Percentiles rank a stretch among this genome's conserved stretches.
Evolutionary conservation across 371 early-diverging fungal species (phyloP).

Genomic region (Rhizopus sp.): DNA sequence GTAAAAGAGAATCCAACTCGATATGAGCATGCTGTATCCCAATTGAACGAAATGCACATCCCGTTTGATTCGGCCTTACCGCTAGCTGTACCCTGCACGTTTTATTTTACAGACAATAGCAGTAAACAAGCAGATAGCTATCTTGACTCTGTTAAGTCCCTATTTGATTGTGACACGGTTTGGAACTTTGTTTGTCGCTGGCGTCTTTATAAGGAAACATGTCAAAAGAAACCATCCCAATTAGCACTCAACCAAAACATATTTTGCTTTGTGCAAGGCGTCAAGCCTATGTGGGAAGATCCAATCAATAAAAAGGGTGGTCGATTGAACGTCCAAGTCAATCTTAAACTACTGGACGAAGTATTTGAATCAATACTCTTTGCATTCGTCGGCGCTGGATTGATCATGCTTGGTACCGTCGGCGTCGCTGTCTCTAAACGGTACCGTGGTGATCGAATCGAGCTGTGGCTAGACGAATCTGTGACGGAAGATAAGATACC

Average conservation of each 20-base stretch:
- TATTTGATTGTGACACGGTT: constrained; percentile 55
- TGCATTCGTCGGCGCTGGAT: constrained; percentile 54
- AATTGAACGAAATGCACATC: constrained; percentile 26
- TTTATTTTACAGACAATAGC: constrained; percentile 56
- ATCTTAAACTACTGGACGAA: constrained; percentile 32
- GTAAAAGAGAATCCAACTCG: constrained; percentile 37
- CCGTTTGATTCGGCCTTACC: constrained; percentile 22
- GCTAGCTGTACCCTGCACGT: constrained; percentile 23
- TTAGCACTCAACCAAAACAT: constrained; percentile 53
- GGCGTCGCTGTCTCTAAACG: constrained; percentile 49
- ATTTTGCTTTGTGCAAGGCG: constrained; percentile 56
- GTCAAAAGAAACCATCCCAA: constrained; percentile 37
- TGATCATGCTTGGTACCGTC: constrained; percentile 33
- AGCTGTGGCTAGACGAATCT: constrained; percentile 52
- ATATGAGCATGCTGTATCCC: constrained; percentile 25
- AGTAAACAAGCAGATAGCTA: constrained; percentile 42
- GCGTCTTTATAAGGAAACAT: constrained; percentile 46
- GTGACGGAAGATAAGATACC: constrained; percentile 21
- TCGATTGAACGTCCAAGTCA: constrained; percentile 32
- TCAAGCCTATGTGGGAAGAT: constrained; percentile 68
- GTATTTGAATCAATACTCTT: constrained; percentile 55
- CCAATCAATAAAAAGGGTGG: constrained; percentile 56
- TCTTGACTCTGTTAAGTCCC: constrained; percentile 43
- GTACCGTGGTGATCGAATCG: constrained; percentile 58
- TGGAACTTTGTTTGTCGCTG: constrained; percentile 58